Evolutionary conservation across 2,329 filamentous ascomycete genomes (phyloP), one percentile per base, ranked within the genome.

Genomic region (Stagonosporopsis cucurbitacearum): DNA sequence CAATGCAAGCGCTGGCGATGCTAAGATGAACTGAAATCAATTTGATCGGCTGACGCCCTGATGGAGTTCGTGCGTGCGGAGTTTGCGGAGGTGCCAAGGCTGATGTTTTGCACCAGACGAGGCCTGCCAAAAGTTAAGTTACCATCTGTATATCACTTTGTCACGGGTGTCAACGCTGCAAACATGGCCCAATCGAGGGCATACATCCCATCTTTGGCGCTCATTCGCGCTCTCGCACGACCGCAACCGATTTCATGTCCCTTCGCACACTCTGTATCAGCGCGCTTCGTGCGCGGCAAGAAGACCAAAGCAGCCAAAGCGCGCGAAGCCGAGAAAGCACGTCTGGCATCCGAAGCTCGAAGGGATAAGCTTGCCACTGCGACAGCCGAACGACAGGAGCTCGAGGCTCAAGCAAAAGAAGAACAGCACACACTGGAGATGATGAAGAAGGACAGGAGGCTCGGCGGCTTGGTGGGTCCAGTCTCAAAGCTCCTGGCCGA

Each of bases 51-150:
- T n/a, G n/a, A n/a, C n/a, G n/a, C n/a, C n/a, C n/a, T n/a, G 8
- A 35, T 32, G 25, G 22, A 30, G 15, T n/a, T n/a, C n/a, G n/a
- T n/a, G n/a, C 17, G 19, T 44, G 50, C 61, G 64, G 63, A 66
- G 61, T 60, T 60, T 56, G 54, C 66, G 63, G 64, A 33, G 33
- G 55, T 64, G 68, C 67, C 66, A 70, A 70, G 66, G 23, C 50
- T 9, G 46, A 30, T 42, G 60, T 66, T 63, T 45, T 56, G 53
- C 47, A 50, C 17, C 22, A 8, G 28, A 1, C 64, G 65, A 55
- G 53, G 13, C 22, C 13, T 28, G 8, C 45, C 57, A 50, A 62
- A 63, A 60, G 48, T 56, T 57, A 33, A 35, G 25, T 49, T 32
- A 30, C 19, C 55, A 53, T 15, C 30, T 32, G 6, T 41, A 33